Conservation (phyloP, 2,329 filamentous ascomycete species). For the Colletotrichum lini region DNA sequence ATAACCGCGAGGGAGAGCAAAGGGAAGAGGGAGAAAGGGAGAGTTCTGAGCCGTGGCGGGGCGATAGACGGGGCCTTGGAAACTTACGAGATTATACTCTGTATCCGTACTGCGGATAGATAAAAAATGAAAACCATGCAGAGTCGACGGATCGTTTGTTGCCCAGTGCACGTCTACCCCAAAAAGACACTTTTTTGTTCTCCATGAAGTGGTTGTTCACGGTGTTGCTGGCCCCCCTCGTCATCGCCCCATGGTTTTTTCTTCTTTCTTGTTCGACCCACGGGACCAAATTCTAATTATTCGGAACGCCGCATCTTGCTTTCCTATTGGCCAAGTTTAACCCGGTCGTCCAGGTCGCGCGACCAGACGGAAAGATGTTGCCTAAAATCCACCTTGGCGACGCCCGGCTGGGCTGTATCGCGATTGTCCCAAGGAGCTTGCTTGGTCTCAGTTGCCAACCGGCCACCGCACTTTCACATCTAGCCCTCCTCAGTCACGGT, state of each 20-base stretch:
- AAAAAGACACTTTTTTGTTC: background rate
- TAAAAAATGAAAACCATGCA: too few relatives aligned
- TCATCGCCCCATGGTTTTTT: too few relatives aligned
- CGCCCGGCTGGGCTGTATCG: constrained; percentile 1
- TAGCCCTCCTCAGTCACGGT: background rate
- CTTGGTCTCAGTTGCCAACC: background rate
- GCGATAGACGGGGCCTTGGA: background rate
- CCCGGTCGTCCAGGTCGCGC: background rate
- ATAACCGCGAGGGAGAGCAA: too few relatives aligned
- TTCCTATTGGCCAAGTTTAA: background rate
- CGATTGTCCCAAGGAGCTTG: background rate
- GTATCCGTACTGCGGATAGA: too few relatives aligned
- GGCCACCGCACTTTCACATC: too few relatives aligned
- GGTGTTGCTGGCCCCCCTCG: too few relatives aligned
- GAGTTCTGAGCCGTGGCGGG: background rate
- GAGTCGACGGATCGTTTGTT: background rate
- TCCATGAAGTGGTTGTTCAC: background rate
- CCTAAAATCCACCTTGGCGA: too few relatives aligned
- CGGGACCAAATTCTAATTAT: background rate
- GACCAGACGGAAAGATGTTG: background rate
- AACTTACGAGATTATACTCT: too few relatives aligned
- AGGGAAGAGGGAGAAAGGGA: too few relatives aligned
- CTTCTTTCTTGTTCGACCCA: too few relatives aligned
- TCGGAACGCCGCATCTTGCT: background rate
- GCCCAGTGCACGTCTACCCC: background rate